Evolutionary conservation across 148 eudicot species (phyloP).

Genomic region (Rhododendron griersonianum): DNA sequence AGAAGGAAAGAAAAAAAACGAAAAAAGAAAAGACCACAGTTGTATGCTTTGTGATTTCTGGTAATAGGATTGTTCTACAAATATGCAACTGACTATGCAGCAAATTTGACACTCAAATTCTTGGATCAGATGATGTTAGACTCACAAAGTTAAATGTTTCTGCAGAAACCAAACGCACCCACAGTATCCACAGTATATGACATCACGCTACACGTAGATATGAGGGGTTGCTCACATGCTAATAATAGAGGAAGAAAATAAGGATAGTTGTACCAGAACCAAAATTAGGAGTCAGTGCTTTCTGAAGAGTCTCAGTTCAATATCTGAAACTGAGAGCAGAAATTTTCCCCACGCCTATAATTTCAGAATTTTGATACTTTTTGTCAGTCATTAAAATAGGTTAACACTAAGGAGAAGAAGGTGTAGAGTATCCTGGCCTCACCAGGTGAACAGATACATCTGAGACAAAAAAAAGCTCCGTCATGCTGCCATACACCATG

Average conservation of each 20-base stretch:
- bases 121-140: constrained; percentile 14
- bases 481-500: background rate
- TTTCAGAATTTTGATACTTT: constrained; percentile 8
- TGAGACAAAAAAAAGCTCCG: background rate
- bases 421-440: constrained; percentile 5
- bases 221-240: background rate
- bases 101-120: background rate
- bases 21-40: background rate
- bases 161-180: too few species aligned
- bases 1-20: background rate
- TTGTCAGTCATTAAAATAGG: background rate
- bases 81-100: background rate
- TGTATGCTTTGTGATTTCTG: background rate
- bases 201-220: background rate
- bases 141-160: background rate
- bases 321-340: background rate
- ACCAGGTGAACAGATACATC: constrained; percentile 3
- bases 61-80: background rate
- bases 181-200: too few species aligned
- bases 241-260: background rate
- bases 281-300: background rate
- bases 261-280: background rate
- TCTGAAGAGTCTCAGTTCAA: background rate
- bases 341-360: background rate
- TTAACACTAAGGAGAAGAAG: background rate